Conservation (phyloP, 163 green algal species). For the Scenedesmus sp. region DNA sequence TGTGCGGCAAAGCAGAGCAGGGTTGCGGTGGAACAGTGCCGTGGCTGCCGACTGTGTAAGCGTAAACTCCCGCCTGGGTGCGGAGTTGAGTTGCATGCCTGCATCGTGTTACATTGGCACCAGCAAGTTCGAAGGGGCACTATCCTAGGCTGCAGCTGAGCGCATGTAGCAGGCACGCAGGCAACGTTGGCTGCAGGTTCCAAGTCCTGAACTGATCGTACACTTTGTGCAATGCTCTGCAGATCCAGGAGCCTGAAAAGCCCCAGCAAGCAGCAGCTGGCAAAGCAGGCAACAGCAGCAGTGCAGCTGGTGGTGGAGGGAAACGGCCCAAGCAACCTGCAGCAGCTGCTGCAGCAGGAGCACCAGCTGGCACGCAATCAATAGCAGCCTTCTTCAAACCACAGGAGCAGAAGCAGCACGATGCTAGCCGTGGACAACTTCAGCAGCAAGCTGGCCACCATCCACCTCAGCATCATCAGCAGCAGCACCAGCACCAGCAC, state of each 20-base stretch:
- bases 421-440: neutral
- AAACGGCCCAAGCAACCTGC: slow-evolving; percentile 15
- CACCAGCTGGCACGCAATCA: neutral
- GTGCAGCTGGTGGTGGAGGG: neutral
- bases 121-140: no score
- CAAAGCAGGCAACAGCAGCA: neutral
- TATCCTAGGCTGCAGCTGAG: no score
- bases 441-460: neutral
- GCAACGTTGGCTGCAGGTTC: no score
- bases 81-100: neutral
- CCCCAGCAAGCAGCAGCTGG: neutral
- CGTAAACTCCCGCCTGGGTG: neutral
- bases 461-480: neutral
- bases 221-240: neutral
- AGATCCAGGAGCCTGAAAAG: slow-evolving; percentile 20
- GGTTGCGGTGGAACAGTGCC: neutral
- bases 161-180: neutral
- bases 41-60: neutral
- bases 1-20: no score
- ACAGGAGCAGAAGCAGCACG: slow-evolving; percentile 10
- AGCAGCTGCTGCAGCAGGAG: slow-evolving; percentile 11
- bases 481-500: neutral
- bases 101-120: neutral
- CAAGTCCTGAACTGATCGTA: neutral
- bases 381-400: slow-evolving; percentile 13